Evolutionary conservation across 139 green algal species (phyloP).

Genomic region (Micractinium sp.): DNA sequence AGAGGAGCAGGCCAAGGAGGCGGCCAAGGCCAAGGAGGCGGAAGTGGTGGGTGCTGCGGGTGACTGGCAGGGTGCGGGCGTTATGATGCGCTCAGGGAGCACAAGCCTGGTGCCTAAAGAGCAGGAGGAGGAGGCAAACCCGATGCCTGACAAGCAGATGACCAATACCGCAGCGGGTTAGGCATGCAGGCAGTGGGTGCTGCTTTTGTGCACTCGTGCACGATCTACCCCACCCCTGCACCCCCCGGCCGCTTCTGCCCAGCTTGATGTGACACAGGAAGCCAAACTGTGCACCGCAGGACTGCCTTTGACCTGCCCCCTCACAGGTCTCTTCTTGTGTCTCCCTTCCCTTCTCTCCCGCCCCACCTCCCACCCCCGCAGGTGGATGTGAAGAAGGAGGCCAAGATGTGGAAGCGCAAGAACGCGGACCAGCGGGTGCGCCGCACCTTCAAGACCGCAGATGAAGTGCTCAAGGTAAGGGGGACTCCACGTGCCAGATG

Average conservation of each 20-base stretch:
- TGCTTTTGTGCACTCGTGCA: too few relatives aligned
- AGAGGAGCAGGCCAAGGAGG: constrained; percentile 5
- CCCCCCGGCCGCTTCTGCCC: neutral
- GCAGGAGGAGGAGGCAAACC: too few relatives aligned
- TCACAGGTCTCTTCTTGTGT: neutral
- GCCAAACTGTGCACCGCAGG: neutral
- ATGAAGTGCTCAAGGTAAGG: constrained; percentile 78
- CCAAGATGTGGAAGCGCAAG: constrained; percentile 73
- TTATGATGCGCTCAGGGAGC: too few relatives aligned
- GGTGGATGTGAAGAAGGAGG: constrained; percentile 32
- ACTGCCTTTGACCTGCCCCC: neutral
- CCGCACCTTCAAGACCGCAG: constrained; percentile 81
- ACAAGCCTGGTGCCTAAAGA: too few relatives aligned
- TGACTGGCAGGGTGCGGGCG: neutral
- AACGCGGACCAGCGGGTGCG: constrained; percentile 57
- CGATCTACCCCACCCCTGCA: too few relatives aligned
- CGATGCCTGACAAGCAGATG: too few relatives aligned
- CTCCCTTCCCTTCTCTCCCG: neutral
- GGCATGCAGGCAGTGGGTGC: too few relatives aligned
- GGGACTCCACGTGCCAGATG: neutral
- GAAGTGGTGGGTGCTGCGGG: constrained; percentile 3
- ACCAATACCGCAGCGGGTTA: too few relatives aligned
- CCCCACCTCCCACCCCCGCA: neutral
- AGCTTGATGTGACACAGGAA: neutral
- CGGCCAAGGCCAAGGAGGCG: constrained; percentile 6